These are phyloP conservation scores for Phaffia rhodozyma DNA, from an alignment of 1,284 basidiomycete species.

Conservation along the genomic window DNA sequence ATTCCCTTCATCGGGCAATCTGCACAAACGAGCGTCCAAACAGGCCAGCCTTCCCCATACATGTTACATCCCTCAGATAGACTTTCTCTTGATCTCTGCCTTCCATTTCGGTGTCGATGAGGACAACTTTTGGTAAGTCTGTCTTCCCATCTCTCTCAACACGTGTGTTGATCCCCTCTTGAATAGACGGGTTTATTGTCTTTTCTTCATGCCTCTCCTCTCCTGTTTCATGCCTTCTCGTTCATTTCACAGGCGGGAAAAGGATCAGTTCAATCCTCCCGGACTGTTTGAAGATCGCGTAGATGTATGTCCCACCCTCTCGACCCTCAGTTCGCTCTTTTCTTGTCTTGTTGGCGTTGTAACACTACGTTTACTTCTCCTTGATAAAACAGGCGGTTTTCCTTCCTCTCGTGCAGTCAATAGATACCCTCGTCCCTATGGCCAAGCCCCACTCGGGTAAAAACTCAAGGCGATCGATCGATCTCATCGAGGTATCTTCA, in stretches of 20 bases:
- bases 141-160: background rate
- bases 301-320: background rate
- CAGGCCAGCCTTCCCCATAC: constrained; percentile 8
- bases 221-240: background rate
- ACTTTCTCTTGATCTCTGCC: constrained; percentile 18
- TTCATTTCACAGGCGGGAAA: constrained; percentile 4
- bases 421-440: constrained; percentile 7
- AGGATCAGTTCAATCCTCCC: constrained; percentile 15
- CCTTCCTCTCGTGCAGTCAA: background rate
- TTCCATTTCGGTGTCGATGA: constrained; percentile 19
- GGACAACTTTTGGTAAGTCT: constrained; percentile 14
- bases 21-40: constrained; percentile 2
- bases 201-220: background rate
- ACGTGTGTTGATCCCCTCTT: background rate
- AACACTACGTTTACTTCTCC: no score
- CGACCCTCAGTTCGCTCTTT: background rate
- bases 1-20: background rate
- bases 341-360: background rate
- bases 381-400: background rate
- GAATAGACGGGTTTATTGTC: background rate
- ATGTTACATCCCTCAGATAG: constrained; percentile 11
- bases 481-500: constrained; percentile 18
- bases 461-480: constrained; percentile 6
- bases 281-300: constrained; percentile 9
- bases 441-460: background rate